Conservation (phyloP, 257 asterid genomes). For the Przewalskia tangutica region DNA sequence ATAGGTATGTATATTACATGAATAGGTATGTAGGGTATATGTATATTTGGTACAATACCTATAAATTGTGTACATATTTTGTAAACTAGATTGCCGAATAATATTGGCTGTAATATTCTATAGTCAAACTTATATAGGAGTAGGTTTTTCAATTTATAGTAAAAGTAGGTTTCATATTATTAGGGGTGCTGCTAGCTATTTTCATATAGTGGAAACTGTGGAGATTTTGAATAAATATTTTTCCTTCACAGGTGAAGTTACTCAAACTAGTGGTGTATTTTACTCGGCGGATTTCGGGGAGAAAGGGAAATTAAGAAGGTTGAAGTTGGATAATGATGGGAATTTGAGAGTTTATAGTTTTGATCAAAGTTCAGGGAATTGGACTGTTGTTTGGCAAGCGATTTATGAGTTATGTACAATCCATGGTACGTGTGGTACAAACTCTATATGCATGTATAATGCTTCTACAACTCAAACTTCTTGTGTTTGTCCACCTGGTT, state of each 20-base stretch:
- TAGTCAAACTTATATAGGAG: too few species aligned
- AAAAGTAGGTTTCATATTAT: too few species aligned
- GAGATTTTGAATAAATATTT: too few species aligned
- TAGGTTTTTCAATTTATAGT: too few species aligned
- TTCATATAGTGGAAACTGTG: too few species aligned
- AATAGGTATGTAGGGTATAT: too few species aligned
- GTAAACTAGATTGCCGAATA: too few species aligned
- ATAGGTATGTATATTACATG: too few species aligned
- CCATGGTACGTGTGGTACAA: constrained; percentile 58
- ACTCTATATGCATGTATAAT: constrained; percentile 54
- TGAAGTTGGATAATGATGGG: constrained; percentile 65
- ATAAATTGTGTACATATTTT: too few species aligned
- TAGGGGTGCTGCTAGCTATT: too few species aligned
- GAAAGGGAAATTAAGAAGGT: constrained; percentile 30
- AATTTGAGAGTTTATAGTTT: constrained; percentile 56
- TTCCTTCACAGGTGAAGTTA: constrained; percentile 24
- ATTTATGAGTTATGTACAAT: constrained; percentile 39
- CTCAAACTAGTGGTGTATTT: constrained; percentile 15
- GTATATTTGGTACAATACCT: too few species aligned
- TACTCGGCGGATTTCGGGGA: constrained; percentile 45
- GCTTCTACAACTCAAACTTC: constrained; percentile 33
- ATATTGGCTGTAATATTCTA: too few species aligned
- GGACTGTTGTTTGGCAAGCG: constrained; percentile 66
- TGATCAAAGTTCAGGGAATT: constrained; percentile 22
- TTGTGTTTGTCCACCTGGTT: constrained; percentile 83